Base-by-base conservation (phyloP, 139 green algal genomes). In the Volvox reticuliferus region DNA sequence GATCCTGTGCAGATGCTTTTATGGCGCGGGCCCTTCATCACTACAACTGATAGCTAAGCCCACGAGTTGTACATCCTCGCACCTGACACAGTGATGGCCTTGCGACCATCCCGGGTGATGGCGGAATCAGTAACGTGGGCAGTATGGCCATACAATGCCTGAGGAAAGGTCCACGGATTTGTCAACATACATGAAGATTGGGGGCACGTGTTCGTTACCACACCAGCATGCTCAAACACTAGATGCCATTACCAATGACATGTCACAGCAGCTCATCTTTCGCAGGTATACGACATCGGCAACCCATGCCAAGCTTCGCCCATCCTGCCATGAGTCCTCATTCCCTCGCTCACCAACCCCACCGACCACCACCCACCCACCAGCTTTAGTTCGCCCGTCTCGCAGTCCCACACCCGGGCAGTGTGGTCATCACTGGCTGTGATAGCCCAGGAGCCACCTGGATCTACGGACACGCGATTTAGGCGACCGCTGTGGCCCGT, bases 381-480 rank as follows among this genome's bases (percentile, higher is more conserved):
- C 93, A 91, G 69, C 55, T 93, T 78, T 78, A 91, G 93, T 21
- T 68, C 86, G 32, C 92, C 93, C 28, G 83, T 88, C 21, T 88
- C 77, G 71, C 93, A 79, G 69, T 95, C 93, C 97, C 97, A 99
- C 61, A 98, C 93, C 0, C 96, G 93, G 0, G 93, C 93, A 0
- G 96, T 97, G 36, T 82, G 77, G 92, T 99, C 97, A 79, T 97
- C 96, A 6, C 90, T 94, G 35, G 91, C 78, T 12, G 96, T 98
- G 1, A 98, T 78, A 26, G 93, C 90, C 9, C 63, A 90, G 28
- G 33, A 68, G 28, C 94, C 94, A 36, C 93, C 91, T 1, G 82
- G 63, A 36, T 93, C 93, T 78, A 95, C 65, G 0, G 20, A 28
- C 19, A 93, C 90, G 55, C 86, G 86, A 76, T 90, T 90, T 3